These are phyloP conservation scores for Heterobasidion occidentale DNA, from an alignment of 1,284 basidiomycete species.

Conservation along the genomic window DNA sequence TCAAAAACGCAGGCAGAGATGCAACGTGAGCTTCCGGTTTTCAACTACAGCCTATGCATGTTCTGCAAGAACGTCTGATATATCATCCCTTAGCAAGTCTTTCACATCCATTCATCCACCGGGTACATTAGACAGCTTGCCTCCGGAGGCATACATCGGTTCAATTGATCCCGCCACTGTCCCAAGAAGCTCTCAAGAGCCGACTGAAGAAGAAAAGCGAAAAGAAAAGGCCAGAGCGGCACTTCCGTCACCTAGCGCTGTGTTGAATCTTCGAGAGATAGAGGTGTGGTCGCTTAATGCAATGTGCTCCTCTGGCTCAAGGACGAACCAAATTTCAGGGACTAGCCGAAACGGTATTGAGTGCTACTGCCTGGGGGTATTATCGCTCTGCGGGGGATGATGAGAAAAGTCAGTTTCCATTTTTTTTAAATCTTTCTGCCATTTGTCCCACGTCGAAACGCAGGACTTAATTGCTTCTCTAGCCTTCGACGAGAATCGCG, in stretches of 20 bases:
- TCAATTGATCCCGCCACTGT: slow-evolving; percentile 37
- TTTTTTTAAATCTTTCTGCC: not conserved
- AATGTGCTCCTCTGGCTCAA: no score
- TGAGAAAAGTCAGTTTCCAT: slow-evolving; percentile 27
- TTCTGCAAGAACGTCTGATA: not conserved
- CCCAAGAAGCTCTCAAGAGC: slow-evolving; percentile 20
- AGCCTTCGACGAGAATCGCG: slow-evolving; percentile 35
- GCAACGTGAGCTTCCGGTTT: slow-evolving; percentile 31
- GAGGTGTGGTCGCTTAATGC: slow-evolving; percentile 13
- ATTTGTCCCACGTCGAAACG: not conserved
- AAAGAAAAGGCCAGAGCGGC: slow-evolving; percentile 29
- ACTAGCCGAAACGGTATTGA: slow-evolving; percentile 25
- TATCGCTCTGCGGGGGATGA: slow-evolving; percentile 41
- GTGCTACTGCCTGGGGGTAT: slow-evolving; percentile 42
- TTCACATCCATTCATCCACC: slow-evolving; percentile 32
- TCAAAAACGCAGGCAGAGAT: slow-evolving; percentile 45
- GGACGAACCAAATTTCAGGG: slow-evolving; percentile 10
- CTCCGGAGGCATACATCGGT: slow-evolving; percentile 30
- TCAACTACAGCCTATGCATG: not conserved
- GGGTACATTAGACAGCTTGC: slow-evolving; percentile 21
- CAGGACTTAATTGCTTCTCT: slow-evolving; percentile 1
- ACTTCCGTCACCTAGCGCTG: slow-evolving; percentile 32
- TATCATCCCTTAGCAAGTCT: slow-evolving; percentile 14
- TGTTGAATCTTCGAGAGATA: slow-evolving; percentile 41
- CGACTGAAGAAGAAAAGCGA: slow-evolving; percentile 34